Conservation (phyloP, 176 grass and related monocot genomes). For the Dactylis glomerata region DNA sequence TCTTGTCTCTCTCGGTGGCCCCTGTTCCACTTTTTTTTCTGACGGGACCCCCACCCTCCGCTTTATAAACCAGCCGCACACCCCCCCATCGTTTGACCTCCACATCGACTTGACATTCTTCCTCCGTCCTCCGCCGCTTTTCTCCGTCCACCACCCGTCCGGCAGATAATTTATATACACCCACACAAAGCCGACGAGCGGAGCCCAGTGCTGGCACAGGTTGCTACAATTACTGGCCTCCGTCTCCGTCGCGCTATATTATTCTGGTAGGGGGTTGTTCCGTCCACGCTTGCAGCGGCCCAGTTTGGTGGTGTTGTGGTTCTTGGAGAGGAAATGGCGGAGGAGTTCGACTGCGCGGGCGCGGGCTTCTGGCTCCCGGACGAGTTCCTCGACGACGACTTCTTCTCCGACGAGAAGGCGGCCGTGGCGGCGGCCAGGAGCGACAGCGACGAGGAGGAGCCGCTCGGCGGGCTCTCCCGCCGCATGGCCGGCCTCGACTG, state of each 20-base stretch:
- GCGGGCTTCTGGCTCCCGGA: slow-evolving; percentile 59
- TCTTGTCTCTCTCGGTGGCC: not conserved
- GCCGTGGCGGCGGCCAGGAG: slow-evolving; percentile 19
- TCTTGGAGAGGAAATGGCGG: slow-evolving; percentile 43
- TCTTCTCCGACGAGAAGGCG: slow-evolving; percentile 65
- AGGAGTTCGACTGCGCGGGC: not conserved
- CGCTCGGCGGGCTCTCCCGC: slow-evolving; percentile 1
- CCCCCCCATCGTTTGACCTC: slow-evolving; percentile 6
- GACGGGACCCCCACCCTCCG: not conserved
- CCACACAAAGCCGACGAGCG: too few species aligned
- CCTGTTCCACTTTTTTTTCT: too few species aligned
- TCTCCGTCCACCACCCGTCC: slow-evolving; percentile 11
- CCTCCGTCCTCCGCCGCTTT: not conserved
- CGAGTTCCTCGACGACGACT: slow-evolving; percentile 67
- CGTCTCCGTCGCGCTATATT: slow-evolving; percentile 30
- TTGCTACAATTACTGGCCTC: slow-evolving; percentile 49
- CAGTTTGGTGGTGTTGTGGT: not conserved
- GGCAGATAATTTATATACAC: not conserved
- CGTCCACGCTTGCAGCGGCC: slow-evolving; percentile 3
- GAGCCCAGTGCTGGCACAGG: too few species aligned
- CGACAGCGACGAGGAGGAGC: slow-evolving; percentile 58
- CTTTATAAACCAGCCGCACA: slow-evolving; percentile 31
- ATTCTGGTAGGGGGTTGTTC: slow-evolving; percentile 7
- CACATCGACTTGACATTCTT: slow-evolving; percentile 18
- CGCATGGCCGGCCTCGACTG: slow-evolving; percentile 23